Conservation (phyloP, 768 basidiomycete species). For the Termitomyces sp. region DNA sequence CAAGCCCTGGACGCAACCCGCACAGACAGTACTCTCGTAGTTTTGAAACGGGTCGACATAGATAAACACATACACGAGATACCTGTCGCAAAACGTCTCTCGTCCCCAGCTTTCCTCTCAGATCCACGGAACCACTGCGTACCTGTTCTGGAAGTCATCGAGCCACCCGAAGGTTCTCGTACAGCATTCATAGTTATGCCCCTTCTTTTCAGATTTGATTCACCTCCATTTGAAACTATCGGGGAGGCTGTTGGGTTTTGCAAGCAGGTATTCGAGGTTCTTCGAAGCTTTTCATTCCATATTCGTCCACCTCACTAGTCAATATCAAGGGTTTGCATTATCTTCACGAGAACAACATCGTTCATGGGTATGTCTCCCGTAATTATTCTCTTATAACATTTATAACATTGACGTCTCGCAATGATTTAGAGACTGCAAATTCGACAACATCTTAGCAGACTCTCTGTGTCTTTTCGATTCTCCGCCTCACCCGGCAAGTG, state of each 20-base stretch:
- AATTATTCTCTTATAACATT: neutral
- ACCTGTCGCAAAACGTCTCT: conserved; percentile 19
- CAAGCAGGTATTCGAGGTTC: neutral
- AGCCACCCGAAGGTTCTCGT: conserved; percentile 12
- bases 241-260: neutral
- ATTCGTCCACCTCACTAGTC: neutral
- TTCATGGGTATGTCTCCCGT: neutral
- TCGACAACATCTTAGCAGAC: neutral
- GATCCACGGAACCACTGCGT: conserved; percentile 27
- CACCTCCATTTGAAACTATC: conserved; percentile 17
- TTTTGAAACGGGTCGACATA: conserved; percentile 19
- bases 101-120: conserved; percentile 1
- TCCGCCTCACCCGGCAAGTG: neutral
- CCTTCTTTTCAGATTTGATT: conserved; percentile 7
- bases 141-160: conserved; percentile 17
- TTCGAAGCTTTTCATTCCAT: neutral
- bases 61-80: conserved; percentile 21
- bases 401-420: neutral
- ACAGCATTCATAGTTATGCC: conserved; percentile 20
- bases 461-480: neutral
- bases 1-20: conserved; percentile 23
- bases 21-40: conserved; percentile 21
- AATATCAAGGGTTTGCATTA: neutral
- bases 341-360: neutral
- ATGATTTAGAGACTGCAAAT: neutral